A percentile compares a stretch with the other conserved stretches of the same genome.
Evolutionary conservation across 129 eudicot species (phyloP).

Genomic region (Solidago caesia): DNA sequence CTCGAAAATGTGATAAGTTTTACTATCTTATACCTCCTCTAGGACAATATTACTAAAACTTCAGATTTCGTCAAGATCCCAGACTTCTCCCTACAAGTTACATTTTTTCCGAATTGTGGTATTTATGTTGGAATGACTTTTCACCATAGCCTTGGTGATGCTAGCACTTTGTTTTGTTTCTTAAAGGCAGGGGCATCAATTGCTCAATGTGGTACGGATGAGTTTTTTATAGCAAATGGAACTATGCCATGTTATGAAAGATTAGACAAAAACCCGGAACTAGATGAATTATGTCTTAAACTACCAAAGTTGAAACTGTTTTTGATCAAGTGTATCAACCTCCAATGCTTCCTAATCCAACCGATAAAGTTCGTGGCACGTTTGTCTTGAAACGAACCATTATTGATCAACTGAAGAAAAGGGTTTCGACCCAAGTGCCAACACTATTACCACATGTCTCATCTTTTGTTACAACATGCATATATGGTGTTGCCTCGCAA

Average conservation of each 20-base stretch:
- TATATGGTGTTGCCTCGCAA: constrained; percentile 37
- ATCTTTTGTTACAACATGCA: constrained; percentile 32
- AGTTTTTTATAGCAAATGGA: constrained; percentile 20
- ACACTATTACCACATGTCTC: constrained; percentile 20
- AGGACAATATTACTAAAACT: not conserved
- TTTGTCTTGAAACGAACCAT: not conserved
- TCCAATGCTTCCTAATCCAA: constrained; percentile 9
- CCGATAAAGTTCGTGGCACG: constrained; percentile 38
- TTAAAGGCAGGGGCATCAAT: constrained; percentile 14
- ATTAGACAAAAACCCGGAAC: constrained; percentile 26
- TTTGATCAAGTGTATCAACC: constrained; percentile 3
- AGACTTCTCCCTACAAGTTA: constrained; percentile 37
- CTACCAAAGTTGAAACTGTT: not conserved
- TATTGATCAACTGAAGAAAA: not conserved
- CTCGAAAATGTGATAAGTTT: constrained; percentile 24
- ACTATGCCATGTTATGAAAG: constrained; percentile 35
- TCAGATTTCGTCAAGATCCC: constrained; percentile 20
- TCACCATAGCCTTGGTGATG: constrained; percentile 17
- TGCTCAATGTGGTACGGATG: constrained; percentile 27
- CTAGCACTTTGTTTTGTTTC: constrained; percentile 10
- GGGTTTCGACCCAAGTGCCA: not conserved
- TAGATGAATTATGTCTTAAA: not conserved
- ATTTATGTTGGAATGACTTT: constrained; percentile 4
- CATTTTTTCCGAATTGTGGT: constrained; percentile 39
- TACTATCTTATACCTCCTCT: constrained; percentile 29